Percentiles rank a stretch among this genome's conserved stretches.
Conservation (phyloP, 2,329 filamentous ascomycete genomes). For the Fusarium luffae region DNA sequence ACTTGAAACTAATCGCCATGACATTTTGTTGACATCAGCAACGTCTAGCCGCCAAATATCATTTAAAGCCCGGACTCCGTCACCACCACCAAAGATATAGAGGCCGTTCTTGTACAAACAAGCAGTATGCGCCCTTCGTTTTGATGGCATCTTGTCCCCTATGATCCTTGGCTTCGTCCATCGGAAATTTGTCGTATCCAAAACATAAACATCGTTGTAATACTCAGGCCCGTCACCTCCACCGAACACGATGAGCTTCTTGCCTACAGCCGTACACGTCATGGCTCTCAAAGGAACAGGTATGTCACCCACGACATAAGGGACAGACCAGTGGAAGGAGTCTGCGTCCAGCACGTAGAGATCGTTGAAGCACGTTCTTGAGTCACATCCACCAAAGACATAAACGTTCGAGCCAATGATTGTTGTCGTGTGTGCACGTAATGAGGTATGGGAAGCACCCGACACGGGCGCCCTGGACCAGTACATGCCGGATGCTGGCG, state of each 20-base stretch:
- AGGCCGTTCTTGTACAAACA: conserved; percentile 77
- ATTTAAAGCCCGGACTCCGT: conserved; percentile 76
- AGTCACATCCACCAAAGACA: conserved; percentile 76
- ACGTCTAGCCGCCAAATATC: conserved; percentile 80
- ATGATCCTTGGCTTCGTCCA: conserved; percentile 72
- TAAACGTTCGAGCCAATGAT: conserved; percentile 74
- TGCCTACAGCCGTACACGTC: conserved; percentile 77
- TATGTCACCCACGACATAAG: conserved; percentile 72
- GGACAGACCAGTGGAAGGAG: conserved; percentile 75
- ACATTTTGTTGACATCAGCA: conserved; percentile 73
- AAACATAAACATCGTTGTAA: conserved; percentile 77
- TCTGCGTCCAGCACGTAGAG: conserved; percentile 76
- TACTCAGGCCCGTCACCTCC: conserved; percentile 77
- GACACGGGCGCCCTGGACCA: conserved; percentile 75
- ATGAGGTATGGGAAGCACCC: conserved; percentile 67
- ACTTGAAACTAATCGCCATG: conserved; percentile 72
- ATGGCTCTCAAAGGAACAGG: conserved; percentile 75
- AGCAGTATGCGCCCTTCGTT: conserved; percentile 75
- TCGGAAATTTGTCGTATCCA: conserved; percentile 76
- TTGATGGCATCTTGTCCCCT: conserved; percentile 68
- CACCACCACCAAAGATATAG: conserved; percentile 77
- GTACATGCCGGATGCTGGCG: conserved; percentile 78
- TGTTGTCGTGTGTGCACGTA: conserved; percentile 75
- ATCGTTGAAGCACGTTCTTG: conserved; percentile 74
- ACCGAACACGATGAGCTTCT: conserved; percentile 76